Percentiles rank a stretch among this genome's conserved stretches.
Conservation (phyloP, 1,284 basidiomycete genomes). For the Malassezia yamatoensis region DNA sequence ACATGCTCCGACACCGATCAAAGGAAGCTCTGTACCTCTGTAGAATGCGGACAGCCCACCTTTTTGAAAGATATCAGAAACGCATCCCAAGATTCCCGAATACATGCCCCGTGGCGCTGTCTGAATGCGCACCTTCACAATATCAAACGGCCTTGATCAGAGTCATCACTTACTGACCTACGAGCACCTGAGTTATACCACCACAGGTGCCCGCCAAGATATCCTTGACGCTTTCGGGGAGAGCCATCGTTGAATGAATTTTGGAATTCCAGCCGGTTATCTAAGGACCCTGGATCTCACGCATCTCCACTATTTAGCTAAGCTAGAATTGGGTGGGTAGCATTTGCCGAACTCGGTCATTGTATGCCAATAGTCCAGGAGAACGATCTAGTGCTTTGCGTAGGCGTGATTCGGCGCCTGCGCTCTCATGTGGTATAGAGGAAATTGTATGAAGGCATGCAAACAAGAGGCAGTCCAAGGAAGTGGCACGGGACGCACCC, state of each 20-base stretch:
- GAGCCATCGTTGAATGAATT: conserved; percentile 7
- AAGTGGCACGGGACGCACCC: conserved; percentile 5
- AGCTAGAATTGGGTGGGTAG: conserved; percentile 3
- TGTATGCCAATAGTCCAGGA: background rate
- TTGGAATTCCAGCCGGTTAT: no score
- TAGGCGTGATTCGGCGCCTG: background rate
- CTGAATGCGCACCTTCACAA: conserved; percentile 91
- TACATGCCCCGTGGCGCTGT: conserved; percentile 84
- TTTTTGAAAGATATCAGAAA: conserved; percentile 71
- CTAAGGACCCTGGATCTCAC: no score
- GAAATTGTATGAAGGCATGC: conserved; percentile 7
- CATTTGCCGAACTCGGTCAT: conserved; percentile 6
- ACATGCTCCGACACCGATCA: conserved; percentile 85
- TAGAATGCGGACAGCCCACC: conserved; percentile 92
- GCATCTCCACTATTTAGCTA: background rate
- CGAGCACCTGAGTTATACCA: conserved; percentile 79
- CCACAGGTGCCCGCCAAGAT: conserved; percentile 54
- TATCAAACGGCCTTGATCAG: conserved; percentile 64
- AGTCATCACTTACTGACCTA: conserved; percentile 58
- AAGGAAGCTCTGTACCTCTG: conserved; percentile 87
- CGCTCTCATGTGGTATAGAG: background rate
- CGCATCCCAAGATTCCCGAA: conserved; percentile 67
- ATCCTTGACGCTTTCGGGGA: conserved; percentile 27
- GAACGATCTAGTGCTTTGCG: background rate
- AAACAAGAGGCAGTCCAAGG: conserved; percentile 13